A percentile compares a stretch with the other conserved stretches of the same genome.
These are phyloP conservation scores for Microdochium nivale DNA, from an alignment of 2,329 filamentous ascomycete genomes.

Conservation along the genomic window DNA sequence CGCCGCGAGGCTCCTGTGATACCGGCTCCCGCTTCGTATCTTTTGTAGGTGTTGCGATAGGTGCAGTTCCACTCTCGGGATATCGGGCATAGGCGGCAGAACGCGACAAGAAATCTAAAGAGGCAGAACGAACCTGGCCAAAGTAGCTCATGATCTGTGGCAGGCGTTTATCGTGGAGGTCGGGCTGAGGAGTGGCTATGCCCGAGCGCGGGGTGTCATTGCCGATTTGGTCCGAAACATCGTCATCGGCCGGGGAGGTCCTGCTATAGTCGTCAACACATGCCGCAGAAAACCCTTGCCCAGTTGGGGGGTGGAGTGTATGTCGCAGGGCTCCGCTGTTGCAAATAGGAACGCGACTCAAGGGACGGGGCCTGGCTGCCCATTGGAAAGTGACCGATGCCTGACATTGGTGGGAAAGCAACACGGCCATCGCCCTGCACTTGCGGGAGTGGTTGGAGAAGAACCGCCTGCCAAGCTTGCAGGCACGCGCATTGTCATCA, in stretches of 20 bases:
- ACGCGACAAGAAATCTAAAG: slow-evolving; percentile 45
- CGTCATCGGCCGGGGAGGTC: slow-evolving; percentile 55
- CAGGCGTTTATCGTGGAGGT: slow-evolving; percentile 87
- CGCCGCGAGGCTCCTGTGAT: neutral
- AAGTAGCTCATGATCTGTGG: slow-evolving; percentile 97
- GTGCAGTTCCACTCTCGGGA: slow-evolving; percentile 24
- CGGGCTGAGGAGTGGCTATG: slow-evolving; percentile 86
- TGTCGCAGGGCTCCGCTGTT: neutral
- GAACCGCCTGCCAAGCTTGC: too few species aligned
- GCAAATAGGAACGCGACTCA: neutral
- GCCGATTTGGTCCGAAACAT: slow-evolving; percentile 68
- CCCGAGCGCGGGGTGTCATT: slow-evolving; percentile 84
- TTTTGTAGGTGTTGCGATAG: slow-evolving; percentile 24
- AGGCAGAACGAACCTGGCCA: slow-evolving; percentile 94
- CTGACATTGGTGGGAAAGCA: too few species aligned
- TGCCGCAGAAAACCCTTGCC: slow-evolving; percentile 15
- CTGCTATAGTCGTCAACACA: slow-evolving; percentile 46
- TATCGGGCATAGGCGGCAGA: slow-evolving; percentile 29
- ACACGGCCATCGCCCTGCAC: too few species aligned
- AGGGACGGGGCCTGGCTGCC: neutral
- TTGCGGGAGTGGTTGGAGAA: too few species aligned
- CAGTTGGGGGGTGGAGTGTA: neutral
- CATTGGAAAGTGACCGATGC: neutral
- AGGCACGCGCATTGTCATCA: too few species aligned
- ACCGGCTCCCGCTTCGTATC: slow-evolving; percentile 10